Evolutionary conservation across 73 alveolate species (phyloP).

Genomic region (Breviolum minutum): DNA sequence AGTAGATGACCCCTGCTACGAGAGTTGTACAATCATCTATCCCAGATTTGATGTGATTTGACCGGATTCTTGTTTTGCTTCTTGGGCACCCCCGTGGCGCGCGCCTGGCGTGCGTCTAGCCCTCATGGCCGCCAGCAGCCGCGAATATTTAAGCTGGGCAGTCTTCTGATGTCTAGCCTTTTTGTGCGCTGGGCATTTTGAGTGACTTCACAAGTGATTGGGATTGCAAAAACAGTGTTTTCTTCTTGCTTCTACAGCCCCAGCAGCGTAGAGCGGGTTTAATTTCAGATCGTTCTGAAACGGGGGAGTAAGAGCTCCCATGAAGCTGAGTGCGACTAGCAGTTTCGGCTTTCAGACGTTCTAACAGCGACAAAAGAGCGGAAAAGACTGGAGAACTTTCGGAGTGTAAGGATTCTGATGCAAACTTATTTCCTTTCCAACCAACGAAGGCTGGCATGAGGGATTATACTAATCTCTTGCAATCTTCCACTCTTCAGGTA

Average conservation of each 20-base stretch:
- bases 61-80: background rate
- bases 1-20: too few relatives aligned
- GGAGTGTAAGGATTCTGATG: too few relatives aligned
- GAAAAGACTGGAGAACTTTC: background rate
- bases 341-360: background rate
- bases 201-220: background rate
- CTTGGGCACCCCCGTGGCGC: background rate
- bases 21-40: too few relatives aligned
- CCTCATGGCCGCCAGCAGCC: background rate
- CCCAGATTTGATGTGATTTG: too few relatives aligned
- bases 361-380: background rate
- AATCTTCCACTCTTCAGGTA: too few relatives aligned
- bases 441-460: too few relatives aligned
- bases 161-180: too few relatives aligned
- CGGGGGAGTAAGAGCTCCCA: constrained; percentile 31
- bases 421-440: too few relatives aligned
- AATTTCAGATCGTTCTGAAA: constrained; percentile 1
- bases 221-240: background rate
- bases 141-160: background rate
- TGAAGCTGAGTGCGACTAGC: constrained; percentile 35
- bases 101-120: background rate
- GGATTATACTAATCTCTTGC: too few relatives aligned
- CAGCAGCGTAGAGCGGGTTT: constrained; percentile 1
- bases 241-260: background rate
- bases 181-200: background rate